phyloP scores from a whole-genome alignment of 2,329 filamentous ascomycete genomes.

The Exophiala xenobiotica region DNA sequence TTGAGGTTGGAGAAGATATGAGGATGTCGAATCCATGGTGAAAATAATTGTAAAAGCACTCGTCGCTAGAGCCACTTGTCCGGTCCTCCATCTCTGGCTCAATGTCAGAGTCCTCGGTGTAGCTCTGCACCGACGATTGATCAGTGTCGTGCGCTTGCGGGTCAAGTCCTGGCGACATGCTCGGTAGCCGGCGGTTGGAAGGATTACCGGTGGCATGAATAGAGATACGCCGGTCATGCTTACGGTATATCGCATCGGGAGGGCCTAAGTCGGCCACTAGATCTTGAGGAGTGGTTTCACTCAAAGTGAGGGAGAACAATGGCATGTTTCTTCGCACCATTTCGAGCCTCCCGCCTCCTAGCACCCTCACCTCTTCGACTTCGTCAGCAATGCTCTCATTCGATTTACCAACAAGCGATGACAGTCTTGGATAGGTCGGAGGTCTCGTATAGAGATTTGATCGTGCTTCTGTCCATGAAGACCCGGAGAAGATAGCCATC shows the following conservation, averaged over 20 bases:
- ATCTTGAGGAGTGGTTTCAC: slow-evolving; percentile 88
- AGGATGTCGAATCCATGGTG: slow-evolving; percentile 91
- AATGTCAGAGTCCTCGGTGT: slow-evolving; percentile 66
- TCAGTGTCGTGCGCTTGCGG: slow-evolving; percentile 64
- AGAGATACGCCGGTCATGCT: slow-evolving; percentile 83
- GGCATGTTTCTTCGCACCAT: slow-evolving; percentile 68
- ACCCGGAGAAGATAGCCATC: slow-evolving; percentile 87
- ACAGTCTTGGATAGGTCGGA: slow-evolving; percentile 71
- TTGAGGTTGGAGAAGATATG: slow-evolving; percentile 70
- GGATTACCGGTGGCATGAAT: slow-evolving; percentile 66
- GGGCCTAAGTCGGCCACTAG: slow-evolving; percentile 86
- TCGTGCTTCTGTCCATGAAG: slow-evolving; percentile 85
- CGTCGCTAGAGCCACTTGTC: slow-evolving; percentile 44
- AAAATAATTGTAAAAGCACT: slow-evolving; percentile 96
- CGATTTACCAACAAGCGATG: slow-evolving; percentile 66
- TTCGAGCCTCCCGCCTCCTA: slow-evolving; percentile 76
- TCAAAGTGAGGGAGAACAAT: slow-evolving; percentile 70
- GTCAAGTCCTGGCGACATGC: slow-evolving; percentile 37
- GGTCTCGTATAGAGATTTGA: slow-evolving; percentile 72
- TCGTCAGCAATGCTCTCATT: slow-evolving; percentile 85
- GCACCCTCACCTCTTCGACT: slow-evolving; percentile 74
- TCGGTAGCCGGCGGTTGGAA: slow-evolving; percentile 40
- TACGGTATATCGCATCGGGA: slow-evolving; percentile 89
- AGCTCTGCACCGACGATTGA: slow-evolving; percentile 70
- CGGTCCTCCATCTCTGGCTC: slow-evolving; percentile 64